These are phyloP conservation scores for Ramichloridium luteum DNA, from an alignment of 2,329 filamentous ascomycete species.

Conservation along the genomic window DNA sequence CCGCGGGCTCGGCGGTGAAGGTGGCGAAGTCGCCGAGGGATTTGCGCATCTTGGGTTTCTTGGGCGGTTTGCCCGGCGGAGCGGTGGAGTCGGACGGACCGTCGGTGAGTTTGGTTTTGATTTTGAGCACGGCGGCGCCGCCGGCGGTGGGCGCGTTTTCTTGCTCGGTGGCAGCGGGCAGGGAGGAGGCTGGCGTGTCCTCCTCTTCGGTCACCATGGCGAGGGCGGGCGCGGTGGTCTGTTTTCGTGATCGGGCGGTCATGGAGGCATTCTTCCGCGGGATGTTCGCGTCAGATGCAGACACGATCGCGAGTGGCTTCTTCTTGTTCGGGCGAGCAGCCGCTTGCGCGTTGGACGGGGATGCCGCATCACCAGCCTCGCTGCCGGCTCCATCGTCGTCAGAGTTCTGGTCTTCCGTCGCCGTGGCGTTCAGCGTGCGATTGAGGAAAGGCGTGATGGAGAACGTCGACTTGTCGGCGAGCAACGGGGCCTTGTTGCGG, in stretches of 20 bases:
- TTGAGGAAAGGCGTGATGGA: conserved; percentile 92
- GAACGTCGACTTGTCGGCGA: conserved; percentile 82
- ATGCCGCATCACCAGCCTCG: conserved; percentile 16
- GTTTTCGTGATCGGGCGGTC: conserved; percentile 25
- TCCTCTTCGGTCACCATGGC: conserved; percentile 34
- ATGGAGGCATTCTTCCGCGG: conserved; percentile 26
- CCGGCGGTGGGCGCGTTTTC: conserved; percentile 25
- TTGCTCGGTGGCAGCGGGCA: conserved; percentile 16
- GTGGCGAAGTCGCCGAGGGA: conserved; percentile 35
- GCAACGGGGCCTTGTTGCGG: conserved; percentile 40
- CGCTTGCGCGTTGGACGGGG: conserved; percentile 15
- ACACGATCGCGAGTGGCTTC: conserved; percentile 33
- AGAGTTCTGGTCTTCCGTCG: conserved; percentile 25
- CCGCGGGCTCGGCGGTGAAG: conserved; percentile 23
- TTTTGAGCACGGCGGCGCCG: conserved; percentile 27
- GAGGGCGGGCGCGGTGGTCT: conserved; percentile 26
- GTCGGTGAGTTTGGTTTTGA: conserved; percentile 27
- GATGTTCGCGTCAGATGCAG: conserved; percentile 32
- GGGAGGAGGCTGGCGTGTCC: conserved; percentile 12
- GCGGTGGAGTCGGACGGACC: conserved; percentile 23
- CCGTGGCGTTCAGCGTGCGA: conserved; percentile 42
- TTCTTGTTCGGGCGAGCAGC: conserved; percentile 23
- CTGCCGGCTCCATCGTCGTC: conserved; percentile 17
- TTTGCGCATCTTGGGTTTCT: conserved; percentile 30
- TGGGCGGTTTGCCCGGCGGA: conserved; percentile 23